Base-by-base conservation (phyloP, 306 rosid species). In the Biancaea sappan region DNA sequence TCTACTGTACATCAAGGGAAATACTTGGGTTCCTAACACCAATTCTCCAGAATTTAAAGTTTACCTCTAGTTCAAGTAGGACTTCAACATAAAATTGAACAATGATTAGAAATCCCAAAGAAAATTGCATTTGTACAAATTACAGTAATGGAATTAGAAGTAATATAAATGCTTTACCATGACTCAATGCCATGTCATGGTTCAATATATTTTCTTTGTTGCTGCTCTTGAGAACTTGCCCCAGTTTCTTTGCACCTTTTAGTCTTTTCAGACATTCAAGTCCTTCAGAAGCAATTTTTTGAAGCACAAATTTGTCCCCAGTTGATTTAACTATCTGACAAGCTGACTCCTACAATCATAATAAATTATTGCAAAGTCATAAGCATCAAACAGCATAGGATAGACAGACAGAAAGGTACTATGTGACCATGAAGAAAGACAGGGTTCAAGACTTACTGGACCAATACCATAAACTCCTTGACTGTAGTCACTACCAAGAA, bases 401-500 rank as follows among this genome's bases (percentile, higher is more conserved):
- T 26, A 16, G 34, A 59, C 51, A 75, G 56, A 38, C 76, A 51
- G 46, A 32, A 26, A 26, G 66, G 44, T 5, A 53, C 44, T 12
- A 72, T 35, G 59, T 73, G 67, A 26, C 64, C 21, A 28, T 61
- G 74, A 76, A 69, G 29, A 50, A 65, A 6, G 48, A 25, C 38
- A 63, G 2, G 11, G 72, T 71, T 80, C 16, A 47, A 56, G 57
- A 83, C 96, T 81, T 76, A 92, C 96, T 48, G 81, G 91, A 60
- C 97, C 93, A 70, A 92, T 35, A 73, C 96, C 96, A 57, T 81
- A 78, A 78, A 92, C 90, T 71, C 97, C 96, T 70, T 60, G 84
- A 63, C 74, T 80, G 79, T 92, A 92, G 69, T 92, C 97, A 74
- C 97, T 66, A 66, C 97, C 97, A 72, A 92, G 90, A 86, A 89